Percentiles rank a stretch among this genome's conserved stretches.
phyloP scores from a whole-genome alignment of 202 grass and related monocot species.

The Hordeum pubiflorum region DNA sequence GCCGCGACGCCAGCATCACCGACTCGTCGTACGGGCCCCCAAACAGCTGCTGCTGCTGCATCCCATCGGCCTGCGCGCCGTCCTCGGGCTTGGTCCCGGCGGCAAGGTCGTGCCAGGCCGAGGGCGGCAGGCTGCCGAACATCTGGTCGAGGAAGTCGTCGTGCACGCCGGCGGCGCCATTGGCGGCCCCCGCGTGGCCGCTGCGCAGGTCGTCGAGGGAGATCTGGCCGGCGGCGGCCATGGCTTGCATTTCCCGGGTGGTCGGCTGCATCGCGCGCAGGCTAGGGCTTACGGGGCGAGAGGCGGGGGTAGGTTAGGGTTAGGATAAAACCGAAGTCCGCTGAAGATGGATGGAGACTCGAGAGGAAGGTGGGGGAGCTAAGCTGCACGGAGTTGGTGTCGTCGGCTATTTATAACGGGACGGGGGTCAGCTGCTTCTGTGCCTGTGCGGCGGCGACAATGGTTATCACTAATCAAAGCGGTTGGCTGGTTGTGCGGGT shows the following conservation, averaged over 20 bases:
- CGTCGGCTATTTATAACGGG: constrained; percentile 50
- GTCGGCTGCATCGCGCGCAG: constrained; percentile 49
- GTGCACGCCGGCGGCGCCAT: constrained; percentile 22
- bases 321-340: constrained; percentile 29
- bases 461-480: constrained; percentile 19
- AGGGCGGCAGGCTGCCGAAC: constrained; percentile 43
- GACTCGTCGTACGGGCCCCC: constrained; percentile 44
- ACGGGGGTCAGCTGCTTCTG: not conserved
- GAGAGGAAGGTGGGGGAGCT: not conserved
- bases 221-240: constrained; percentile 40
- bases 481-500: not conserved
- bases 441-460: not conserved
- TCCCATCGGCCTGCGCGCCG: constrained; percentile 14
- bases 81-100: constrained; percentile 14
- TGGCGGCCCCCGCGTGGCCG: not conserved
- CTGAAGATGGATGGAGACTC: constrained; percentile 8
- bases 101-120: constrained; percentile 39
- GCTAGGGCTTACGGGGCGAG: constrained; percentile 7
- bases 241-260: constrained; percentile 59
- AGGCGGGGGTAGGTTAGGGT: constrained; percentile 6
- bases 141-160: constrained; percentile 72
- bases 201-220: constrained; percentile 42
- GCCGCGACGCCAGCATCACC: constrained; percentile 42
- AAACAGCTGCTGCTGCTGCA: constrained; percentile 27
- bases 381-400: constrained; percentile 14